phyloP scores from a whole-genome alignment of 1,284 basidiomycete species.

The Calocybe gambosa region DNA sequence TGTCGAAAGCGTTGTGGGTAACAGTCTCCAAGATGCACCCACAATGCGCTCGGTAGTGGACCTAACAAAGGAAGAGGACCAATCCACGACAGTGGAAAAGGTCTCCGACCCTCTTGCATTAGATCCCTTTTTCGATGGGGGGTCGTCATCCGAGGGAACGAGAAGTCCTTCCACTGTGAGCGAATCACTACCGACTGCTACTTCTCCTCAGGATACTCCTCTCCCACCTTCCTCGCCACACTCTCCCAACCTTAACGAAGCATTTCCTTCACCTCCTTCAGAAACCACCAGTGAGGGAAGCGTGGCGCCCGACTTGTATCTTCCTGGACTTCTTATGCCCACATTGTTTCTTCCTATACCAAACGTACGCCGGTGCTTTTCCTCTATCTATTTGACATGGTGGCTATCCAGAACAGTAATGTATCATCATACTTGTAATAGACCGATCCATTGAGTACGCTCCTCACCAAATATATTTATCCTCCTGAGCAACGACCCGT shows the following conservation, averaged over 20 bases:
- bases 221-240: slow-evolving; percentile 21
- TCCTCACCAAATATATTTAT: slow-evolving; percentile 74
- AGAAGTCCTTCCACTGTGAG: slow-evolving; percentile 18
- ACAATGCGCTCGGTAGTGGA: neutral
- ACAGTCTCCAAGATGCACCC: neutral
- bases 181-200: slow-evolving; percentile 25
- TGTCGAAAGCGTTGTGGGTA: too few relatives aligned
- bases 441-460: slow-evolving; percentile 75
- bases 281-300: slow-evolving; percentile 40
- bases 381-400: slow-evolving; percentile 44
- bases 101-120: slow-evolving; percentile 34
- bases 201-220: slow-evolving; percentile 30
- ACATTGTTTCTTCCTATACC: slow-evolving; percentile 80
- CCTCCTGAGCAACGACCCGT: slow-evolving; percentile 65
- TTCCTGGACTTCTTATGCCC: slow-evolving; percentile 55
- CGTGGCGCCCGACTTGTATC: slow-evolving; percentile 49
- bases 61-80: neutral
- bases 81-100: slow-evolving; percentile 25
- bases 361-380: slow-evolving; percentile 63
- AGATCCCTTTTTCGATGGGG: slow-evolving; percentile 52
- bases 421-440: slow-evolving; percentile 42
- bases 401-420: slow-evolving; percentile 48
- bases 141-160: slow-evolving; percentile 28
- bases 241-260: slow-evolving; percentile 12
- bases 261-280: slow-evolving; percentile 19